Evolutionary conservation across 2,329 filamentous ascomycete genomes (phyloP).

Genomic region (Hymenoscyphus fructigenus): DNA sequence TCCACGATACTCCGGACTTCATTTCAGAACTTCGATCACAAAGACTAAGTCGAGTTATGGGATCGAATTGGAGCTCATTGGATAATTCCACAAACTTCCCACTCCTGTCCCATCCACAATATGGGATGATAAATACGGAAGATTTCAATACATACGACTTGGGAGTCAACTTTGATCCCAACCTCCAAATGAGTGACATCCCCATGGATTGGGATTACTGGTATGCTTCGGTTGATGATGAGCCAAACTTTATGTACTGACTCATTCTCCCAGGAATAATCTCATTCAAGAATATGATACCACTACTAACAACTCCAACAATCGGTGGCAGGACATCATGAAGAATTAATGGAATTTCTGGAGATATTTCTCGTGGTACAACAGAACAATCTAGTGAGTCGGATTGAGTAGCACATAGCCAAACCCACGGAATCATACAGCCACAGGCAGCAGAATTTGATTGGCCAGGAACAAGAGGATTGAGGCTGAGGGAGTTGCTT

Average conservation of each 20-base stretch:
- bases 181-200: not conserved
- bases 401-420: no score
- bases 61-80: not conserved
- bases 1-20: not conserved
- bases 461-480: no score
- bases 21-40: not conserved
- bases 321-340: no score
- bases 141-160: not conserved
- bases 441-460: no score
- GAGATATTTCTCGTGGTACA: no score
- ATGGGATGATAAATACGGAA: not conserved
- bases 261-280: not conserved
- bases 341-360: no score
- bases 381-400: no score
- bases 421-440: no score
- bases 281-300: no score
- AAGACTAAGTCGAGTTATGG: not conserved
- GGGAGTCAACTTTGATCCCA: not conserved
- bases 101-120: not conserved
- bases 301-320: no score
- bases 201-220: constrained; percentile 4
- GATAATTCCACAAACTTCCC: not conserved
- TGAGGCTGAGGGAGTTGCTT: no score
- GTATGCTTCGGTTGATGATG: not conserved
- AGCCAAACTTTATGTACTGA: no score